phyloP scores from a whole-genome alignment of 192 early-diverging fungal genomes.

The Linderina pennispora region DNA sequence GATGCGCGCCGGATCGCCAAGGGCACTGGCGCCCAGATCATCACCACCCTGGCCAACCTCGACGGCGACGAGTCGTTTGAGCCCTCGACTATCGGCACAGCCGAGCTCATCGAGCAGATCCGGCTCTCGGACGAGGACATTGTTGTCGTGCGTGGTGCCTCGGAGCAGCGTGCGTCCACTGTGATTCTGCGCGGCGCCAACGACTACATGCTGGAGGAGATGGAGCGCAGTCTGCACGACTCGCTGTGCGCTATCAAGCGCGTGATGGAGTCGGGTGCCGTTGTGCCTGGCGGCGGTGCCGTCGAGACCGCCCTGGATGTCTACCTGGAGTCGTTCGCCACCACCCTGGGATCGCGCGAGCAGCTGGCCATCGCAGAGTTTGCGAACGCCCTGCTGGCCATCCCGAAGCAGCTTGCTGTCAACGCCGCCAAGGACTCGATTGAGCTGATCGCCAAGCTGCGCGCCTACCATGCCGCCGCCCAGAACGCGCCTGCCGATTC shows the following conservation, averaged over 20 bases:
- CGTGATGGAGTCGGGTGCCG: constrained; percentile 88
- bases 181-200: constrained; percentile 98
- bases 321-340: constrained; percentile 98
- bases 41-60: constrained; percentile 93
- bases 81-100: constrained; percentile 76
- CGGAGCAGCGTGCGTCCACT: constrained; percentile 74
- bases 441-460: constrained; percentile 92
- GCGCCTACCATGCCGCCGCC: constrained; percentile 92
- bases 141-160: constrained; percentile 75
- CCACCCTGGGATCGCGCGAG: constrained; percentile 91
- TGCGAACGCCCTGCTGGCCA: constrained; percentile 88
- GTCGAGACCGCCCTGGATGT: constrained; percentile 94
- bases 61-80: constrained; percentile 99
- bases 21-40: constrained; percentile 91
- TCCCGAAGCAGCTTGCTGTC: constrained; percentile 96
- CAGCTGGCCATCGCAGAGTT: constrained; percentile 98
- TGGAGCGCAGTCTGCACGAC: constrained; percentile 98
- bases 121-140: constrained; percentile 97
- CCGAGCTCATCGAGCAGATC: constrained; percentile 96
- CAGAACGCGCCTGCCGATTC: constrained; percentile 65
- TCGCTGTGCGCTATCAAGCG: constrained; percentile 93
- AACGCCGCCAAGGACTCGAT: constrained; percentile 99
- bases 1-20: constrained; percentile 96
- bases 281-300: constrained; percentile 96
- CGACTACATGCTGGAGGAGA: constrained; percentile 99